Evolutionary conservation across 768 basidiomycete species (phyloP).

Genomic region (Nidularia sp.): DNA sequence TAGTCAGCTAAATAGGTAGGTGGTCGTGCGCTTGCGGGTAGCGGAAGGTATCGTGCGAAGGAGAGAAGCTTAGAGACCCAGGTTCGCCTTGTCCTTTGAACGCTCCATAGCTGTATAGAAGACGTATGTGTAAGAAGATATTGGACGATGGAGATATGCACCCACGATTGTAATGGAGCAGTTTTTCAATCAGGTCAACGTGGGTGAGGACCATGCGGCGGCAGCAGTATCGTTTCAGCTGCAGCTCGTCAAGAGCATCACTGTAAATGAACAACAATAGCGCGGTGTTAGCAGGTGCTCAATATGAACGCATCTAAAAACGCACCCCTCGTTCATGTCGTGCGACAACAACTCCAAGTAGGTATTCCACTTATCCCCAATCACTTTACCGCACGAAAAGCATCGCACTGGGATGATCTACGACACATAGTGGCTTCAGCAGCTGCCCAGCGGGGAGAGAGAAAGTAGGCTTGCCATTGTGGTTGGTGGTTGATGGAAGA

Average conservation of each 20-base stretch:
- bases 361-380: constrained; percentile 92
- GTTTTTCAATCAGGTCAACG: constrained; percentile 96
- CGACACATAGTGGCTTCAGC: no score
- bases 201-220: constrained; percentile 96
- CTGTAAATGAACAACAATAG: constrained; percentile 32
- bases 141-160: constrained; percentile 6
- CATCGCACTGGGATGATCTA: constrained; percentile 97
- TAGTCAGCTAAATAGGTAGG: no score
- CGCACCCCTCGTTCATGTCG: constrained; percentile 87
- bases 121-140: background rate
- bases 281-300: background rate
- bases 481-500: no score
- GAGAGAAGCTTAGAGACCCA: background rate
- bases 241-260: constrained; percentile 85
- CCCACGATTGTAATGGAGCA: constrained; percentile 93
- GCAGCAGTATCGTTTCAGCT: constrained; percentile 93
- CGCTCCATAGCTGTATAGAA: constrained; percentile 41
- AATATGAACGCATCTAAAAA: constrained; percentile 4
- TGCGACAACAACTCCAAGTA: constrained; percentile 80
- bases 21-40: no score
- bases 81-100: constrained; percentile 35
- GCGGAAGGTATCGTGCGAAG: no score
- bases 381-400: constrained; percentile 95
- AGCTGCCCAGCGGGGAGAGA: no score
- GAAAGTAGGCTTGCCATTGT: no score